Conservation (phyloP, 768 basidiomycete species). For the Kwoniella botswanensis region DNA sequence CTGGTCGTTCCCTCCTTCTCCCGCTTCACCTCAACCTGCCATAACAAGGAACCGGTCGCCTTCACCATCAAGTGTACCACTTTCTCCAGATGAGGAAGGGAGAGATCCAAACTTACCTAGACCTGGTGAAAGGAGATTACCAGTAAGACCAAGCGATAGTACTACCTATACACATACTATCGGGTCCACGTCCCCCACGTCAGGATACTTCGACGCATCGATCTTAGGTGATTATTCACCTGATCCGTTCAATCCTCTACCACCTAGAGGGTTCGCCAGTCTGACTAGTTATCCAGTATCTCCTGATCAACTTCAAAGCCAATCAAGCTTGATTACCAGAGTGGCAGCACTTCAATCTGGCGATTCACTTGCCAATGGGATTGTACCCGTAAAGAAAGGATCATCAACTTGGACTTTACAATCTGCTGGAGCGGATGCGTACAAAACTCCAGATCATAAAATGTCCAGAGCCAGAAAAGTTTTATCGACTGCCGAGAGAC, state of each 20-base stretch:
- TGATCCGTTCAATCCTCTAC: constrained; percentile 46
- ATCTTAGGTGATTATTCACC: constrained; percentile 46
- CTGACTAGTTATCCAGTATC: constrained; percentile 42
- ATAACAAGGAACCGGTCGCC: constrained; percentile 30
- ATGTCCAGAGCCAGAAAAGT: constrained; percentile 1
- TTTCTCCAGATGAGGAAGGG: constrained; percentile 7
- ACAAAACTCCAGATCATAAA: constrained; percentile 20
- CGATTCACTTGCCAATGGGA: constrained; percentile 12
- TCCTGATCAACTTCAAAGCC: constrained; percentile 29
- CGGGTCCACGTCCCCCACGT: constrained; percentile 30
- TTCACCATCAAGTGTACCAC: constrained; percentile 17
- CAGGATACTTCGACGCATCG: constrained; percentile 28
- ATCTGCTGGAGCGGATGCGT: constrained; percentile 2
- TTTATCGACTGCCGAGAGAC: not conserved
- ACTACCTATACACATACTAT: constrained; percentile 26
- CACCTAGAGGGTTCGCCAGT: constrained; percentile 41
- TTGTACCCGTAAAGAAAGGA: constrained; percentile 20
- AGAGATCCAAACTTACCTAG: constrained; percentile 15
- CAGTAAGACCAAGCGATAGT: constrained; percentile 14
- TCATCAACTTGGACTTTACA: constrained; percentile 43
- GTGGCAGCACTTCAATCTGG: constrained; percentile 9
- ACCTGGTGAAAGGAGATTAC: constrained; percentile 6
- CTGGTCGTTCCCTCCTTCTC: constrained; percentile 41
- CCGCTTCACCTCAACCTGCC: constrained; percentile 38
- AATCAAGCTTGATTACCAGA: constrained; percentile 25